A percentile compares a stretch with the other conserved stretches of the same genome.
Evolutionary conservation across 176 grass and related monocot species (phyloP).

Genomic region (Aegilops umbellulata): DNA sequence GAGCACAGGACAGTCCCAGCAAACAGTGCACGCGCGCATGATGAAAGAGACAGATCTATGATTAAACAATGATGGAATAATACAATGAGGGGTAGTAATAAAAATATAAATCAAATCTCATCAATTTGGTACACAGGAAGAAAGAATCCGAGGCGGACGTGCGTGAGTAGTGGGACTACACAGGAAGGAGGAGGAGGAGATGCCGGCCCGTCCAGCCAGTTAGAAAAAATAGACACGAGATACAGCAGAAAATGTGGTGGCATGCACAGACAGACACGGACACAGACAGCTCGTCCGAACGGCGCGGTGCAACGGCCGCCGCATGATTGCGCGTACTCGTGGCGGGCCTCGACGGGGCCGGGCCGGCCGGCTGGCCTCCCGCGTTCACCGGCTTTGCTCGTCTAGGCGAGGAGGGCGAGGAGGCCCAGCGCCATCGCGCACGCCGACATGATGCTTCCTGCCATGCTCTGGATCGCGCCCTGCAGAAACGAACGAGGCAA

Average conservation of each 20-base stretch:
- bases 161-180: neutral
- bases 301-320: neutral
- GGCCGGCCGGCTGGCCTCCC: too few relatives aligned
- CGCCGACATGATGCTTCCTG: conserved; percentile 24
- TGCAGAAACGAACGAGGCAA: conserved; percentile 21
- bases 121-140: conserved; percentile 11
- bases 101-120: conserved; percentile 51
- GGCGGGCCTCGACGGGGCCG: neutral
- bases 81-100: conserved; percentile 18
- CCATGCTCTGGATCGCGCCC: conserved; percentile 25
- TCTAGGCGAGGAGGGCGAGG: conserved; percentile 39
- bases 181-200: neutral
- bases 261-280: too few relatives aligned
- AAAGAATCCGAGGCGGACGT: conserved; percentile 39
- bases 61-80: conserved; percentile 25
- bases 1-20: too few relatives aligned
- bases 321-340: neutral
- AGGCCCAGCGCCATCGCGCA: conserved; percentile 46
- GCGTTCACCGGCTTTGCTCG: neutral
- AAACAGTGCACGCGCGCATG: neutral
- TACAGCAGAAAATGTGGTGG: conserved; percentile 22
- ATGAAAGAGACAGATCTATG: conserved; percentile 18
- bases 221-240: conserved; percentile 1
- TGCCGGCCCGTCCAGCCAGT: neutral
- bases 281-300: neutral